Evolutionary conservation across 208 protist species (phyloP).

Genomic region (Trypanosoma platydactyli): DNA sequence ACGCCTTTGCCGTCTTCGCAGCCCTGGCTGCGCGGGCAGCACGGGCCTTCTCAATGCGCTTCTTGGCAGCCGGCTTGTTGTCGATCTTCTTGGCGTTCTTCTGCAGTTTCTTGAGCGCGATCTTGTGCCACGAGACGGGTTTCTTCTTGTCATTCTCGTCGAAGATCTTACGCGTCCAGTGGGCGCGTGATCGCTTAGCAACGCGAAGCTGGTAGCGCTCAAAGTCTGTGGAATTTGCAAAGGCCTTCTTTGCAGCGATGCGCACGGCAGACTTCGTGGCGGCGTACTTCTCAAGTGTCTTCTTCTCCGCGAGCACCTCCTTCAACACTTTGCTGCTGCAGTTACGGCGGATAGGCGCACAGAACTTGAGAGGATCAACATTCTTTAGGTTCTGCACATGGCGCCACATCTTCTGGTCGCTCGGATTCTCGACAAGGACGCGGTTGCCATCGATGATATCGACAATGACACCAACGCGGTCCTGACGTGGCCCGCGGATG

Average conservation of each 20-base stretch:
- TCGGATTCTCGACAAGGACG: constrained; percentile 89
- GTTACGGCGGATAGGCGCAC: constrained; percentile 62
- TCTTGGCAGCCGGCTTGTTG: constrained; percentile 67
- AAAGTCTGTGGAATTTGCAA: constrained; percentile 86
- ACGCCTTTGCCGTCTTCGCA: constrained; percentile 12
- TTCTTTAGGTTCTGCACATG: constrained; percentile 91
- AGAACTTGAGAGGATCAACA: constrained; percentile 83
- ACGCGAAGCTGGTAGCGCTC: constrained; percentile 92
- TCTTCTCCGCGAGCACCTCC: constrained; percentile 59
- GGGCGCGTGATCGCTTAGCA: constrained; percentile 86
- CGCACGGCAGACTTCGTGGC: constrained; percentile 75
- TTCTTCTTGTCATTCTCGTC: constrained; percentile 87
- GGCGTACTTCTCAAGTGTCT: constrained; percentile 87
- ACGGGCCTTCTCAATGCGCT: constrained; percentile 86
- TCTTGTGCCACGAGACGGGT: constrained; percentile 89
- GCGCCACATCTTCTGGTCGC: constrained; percentile 89
- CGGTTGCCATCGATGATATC: constrained; percentile 91
- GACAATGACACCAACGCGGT: constrained; percentile 60
- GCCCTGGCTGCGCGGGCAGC: constrained; percentile 58
- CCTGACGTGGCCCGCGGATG: constrained; percentile 43
- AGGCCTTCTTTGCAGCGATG: constrained; percentile 82
- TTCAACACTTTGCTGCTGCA: constrained; percentile 76
- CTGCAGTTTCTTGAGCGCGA: constrained; percentile 82
- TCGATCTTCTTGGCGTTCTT: constrained; percentile 88
- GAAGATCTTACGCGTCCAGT: constrained; percentile 91